Evolutionary conservation across 2,329 filamentous ascomycete species (phyloP).

Genomic region (Gnomoniopsis sp.): DNA sequence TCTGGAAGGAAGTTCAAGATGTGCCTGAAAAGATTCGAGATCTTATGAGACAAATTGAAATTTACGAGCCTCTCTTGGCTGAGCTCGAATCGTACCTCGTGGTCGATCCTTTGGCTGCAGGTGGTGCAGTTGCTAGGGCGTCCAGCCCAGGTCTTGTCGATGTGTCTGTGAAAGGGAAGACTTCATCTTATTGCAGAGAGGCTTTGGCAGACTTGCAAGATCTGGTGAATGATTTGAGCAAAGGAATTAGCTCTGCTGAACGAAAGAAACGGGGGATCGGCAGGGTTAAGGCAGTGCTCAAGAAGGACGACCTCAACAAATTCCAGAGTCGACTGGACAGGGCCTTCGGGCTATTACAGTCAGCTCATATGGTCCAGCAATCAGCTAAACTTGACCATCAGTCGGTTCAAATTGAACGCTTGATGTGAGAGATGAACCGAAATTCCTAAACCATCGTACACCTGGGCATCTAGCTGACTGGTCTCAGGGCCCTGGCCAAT

Average conservation of each 20-base stretch:
- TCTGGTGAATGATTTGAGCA: conserved; percentile 20
- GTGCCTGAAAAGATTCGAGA: conserved; percentile 24
- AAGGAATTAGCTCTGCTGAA: background rate
- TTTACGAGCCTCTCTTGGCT: conserved; percentile 18
- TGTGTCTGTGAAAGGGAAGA: too few relatives aligned
- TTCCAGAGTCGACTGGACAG: conserved; percentile 1
- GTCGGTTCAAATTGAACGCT: too few relatives aligned
- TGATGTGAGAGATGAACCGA: too few relatives aligned
- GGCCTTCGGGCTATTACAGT: background rate
- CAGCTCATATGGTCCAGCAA: too few relatives aligned
- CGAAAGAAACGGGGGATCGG: background rate
- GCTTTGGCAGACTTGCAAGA: conserved; percentile 20
- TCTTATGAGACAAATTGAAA: conserved; percentile 25
- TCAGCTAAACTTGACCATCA: too few relatives aligned
- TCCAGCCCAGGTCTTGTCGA: too few relatives aligned
- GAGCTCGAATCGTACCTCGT: background rate
- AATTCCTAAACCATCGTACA: too few relatives aligned
- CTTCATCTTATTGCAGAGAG: conserved; percentile 21
- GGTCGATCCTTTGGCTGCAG: too few relatives aligned
- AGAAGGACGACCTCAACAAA: background rate
- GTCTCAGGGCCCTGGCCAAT: too few relatives aligned
- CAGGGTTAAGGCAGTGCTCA: background rate
- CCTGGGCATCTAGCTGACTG: too few relatives aligned
- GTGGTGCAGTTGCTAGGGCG: too few relatives aligned
- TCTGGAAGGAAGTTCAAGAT: conserved; percentile 25